Evolutionary conservation across 805 yeast species (phyloP).

Genomic region (Yarrowia yakushimensis): DNA sequence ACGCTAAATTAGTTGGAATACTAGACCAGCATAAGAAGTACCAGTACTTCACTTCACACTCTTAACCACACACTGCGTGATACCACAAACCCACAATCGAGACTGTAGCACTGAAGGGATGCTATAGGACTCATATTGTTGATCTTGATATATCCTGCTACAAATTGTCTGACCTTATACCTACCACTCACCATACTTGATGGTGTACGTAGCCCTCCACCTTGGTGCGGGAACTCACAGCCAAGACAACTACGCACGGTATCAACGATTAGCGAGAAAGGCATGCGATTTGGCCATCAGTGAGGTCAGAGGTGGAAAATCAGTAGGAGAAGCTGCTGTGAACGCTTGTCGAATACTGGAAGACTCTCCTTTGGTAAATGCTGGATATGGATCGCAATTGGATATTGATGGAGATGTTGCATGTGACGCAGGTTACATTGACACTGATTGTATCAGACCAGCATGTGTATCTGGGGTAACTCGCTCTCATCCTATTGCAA

Average conservation of each 20-base stretch:
- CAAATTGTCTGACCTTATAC: background rate
- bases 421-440: slow-evolving; percentile 41
- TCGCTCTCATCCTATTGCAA: slow-evolving; percentile 35
- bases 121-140: background rate
- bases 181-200: background rate
- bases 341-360: slow-evolving; percentile 38
- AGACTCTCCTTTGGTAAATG: slow-evolving; percentile 39
- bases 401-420: slow-evolving; percentile 38
- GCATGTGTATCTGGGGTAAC: slow-evolving; percentile 38
- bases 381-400: slow-evolving; percentile 43
- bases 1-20: background rate
- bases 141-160: background rate
- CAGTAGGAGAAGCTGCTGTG: slow-evolving; percentile 31
- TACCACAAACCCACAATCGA: background rate
- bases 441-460: slow-evolving; percentile 29
- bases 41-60: too few species aligned
- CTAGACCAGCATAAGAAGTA: background rate
- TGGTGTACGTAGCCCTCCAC: slow-evolving; percentile 15
- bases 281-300: slow-evolving; percentile 31
- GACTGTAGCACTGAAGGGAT: background rate
- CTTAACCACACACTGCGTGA: background rate
- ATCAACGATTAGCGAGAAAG: background rate
- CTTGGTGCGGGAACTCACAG: background rate
- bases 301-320: slow-evolving; percentile 28
- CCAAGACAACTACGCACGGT: background rate